Evolutionary conservation across 1,284 basidiomycete species (phyloP), one percentile per base, ranked within the genome.

Genomic region (Schizophyllum amplum): DNA sequence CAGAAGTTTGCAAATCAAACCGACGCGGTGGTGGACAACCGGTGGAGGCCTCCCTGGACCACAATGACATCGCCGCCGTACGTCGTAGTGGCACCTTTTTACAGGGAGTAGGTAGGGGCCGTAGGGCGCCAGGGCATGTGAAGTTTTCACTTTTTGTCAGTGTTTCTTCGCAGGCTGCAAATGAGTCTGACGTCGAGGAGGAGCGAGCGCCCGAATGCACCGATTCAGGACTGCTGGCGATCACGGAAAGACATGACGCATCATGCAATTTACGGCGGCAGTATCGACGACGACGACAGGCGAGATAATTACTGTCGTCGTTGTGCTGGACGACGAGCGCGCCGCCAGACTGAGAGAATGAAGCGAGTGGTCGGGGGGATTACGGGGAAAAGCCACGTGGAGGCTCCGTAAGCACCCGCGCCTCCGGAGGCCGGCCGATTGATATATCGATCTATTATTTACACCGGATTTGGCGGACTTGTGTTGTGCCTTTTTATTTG

Each of bases 1-100:
- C 33, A 17, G 33, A 42, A 13, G 13, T 82, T 81, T 64, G 70
- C 66, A 50, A 81, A 82, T 57, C 80, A 82, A 59, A 76, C 78
- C 1, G 80, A 82, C 54, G 67, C 56, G 20, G 78, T 68, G 47
- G 79, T 72, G 15, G 76, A 81, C 48, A 64, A 63, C 47, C 82
- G 80, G 78, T 81, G 78, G 77, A 24, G 33, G 13, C 33, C 33
- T 42, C 33, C 7, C 33, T 42, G 13, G 33, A 9, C 33, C 33
- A n/a, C n/a, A n/a, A 42, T 42, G 33, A 42, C 33, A 42, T 42
- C 17, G 33, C 33, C 17, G 33, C 13, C n/a, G 17, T 42, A 42
- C 33, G 33, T 42, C 33, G 33, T 17, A 13, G 33, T 42, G 33
- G 33, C 33, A 13, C n/a, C 33, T 42, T 9, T 42, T 17, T 42